Conservation (phyloP, 306 rosid species). For the Comarum palustre region DNA sequence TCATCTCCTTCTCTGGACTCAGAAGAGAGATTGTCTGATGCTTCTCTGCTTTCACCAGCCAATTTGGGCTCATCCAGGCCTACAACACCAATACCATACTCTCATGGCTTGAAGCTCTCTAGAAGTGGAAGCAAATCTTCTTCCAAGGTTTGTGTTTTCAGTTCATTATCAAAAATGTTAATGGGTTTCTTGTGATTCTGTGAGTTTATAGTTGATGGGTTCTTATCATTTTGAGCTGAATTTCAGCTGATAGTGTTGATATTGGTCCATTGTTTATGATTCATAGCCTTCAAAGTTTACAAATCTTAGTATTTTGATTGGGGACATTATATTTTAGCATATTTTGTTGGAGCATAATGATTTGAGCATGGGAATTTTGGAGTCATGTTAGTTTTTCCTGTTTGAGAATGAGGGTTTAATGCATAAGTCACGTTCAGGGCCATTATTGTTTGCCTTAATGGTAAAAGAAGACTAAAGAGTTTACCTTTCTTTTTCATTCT, state of each 20-base stretch:
- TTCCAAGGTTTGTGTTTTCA: constrained; percentile 42
- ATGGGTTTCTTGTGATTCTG: background rate
- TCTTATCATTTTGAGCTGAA: constrained; percentile 4
- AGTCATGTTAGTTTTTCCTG: constrained; percentile 24
- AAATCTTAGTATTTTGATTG: background rate
- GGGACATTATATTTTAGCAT: constrained; percentile 19
- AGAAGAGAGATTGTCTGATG: constrained; percentile 72
- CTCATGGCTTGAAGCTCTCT: constrained; percentile 40
- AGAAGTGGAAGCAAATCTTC: constrained; percentile 47
- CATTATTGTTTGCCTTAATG: constrained; percentile 28
- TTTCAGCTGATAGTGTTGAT: background rate
- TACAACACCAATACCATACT: constrained; percentile 42
- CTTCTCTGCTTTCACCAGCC: constrained; percentile 74
- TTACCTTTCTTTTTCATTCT: constrained; percentile 37
- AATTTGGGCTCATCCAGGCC: constrained; percentile 51
- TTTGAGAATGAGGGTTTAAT: constrained; percentile 25
- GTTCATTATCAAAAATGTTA: background rate
- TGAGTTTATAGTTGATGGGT: background rate
- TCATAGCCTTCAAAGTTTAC: background rate
- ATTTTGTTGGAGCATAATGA: constrained; percentile 28
- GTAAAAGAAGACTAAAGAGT: constrained; percentile 32
- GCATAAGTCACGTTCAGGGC: constrained; percentile 42
- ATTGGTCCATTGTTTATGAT: background rate
- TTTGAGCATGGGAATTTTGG: constrained; percentile 17
- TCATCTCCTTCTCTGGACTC: constrained; percentile 46